phyloP scores from a whole-genome alignment of 2,329 filamentous ascomycete species.

The Calonectria honghensis region DNA sequence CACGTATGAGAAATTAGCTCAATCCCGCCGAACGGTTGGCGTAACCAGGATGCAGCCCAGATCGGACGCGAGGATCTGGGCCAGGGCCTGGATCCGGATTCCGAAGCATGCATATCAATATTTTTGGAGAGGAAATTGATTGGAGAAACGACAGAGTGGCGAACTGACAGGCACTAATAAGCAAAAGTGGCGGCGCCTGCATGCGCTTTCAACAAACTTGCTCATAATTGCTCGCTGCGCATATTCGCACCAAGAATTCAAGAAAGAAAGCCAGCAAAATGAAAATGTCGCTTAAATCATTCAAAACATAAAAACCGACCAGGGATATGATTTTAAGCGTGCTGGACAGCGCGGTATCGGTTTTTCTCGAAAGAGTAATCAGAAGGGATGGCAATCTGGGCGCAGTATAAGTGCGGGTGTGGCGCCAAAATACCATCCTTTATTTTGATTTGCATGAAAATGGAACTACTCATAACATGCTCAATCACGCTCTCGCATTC shows the following conservation, averaged over 20 bases:
- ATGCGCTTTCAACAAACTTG: constrained; percentile 31
- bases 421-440: constrained; percentile 31
- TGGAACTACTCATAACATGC: constrained; percentile 48
- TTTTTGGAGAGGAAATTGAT: neutral
- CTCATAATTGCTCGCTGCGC: constrained; percentile 32
- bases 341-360: neutral
- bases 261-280: neutral
- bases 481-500: constrained; percentile 55
- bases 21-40: constrained; percentile 19
- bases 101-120: neutral
- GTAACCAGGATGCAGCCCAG: constrained; percentile 12
- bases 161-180: neutral
- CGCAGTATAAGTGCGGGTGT: neutral
- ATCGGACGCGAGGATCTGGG: constrained; percentile 28
- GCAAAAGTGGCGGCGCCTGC: constrained; percentile 1
- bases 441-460: constrained; percentile 32
- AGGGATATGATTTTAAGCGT: too few relatives aligned
- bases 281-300: neutral
- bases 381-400: neutral
- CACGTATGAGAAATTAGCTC: constrained; percentile 15
- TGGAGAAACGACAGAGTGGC: constrained; percentile 5
- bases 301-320: neutral
- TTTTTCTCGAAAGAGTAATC: neutral
- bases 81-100: constrained; percentile 6
- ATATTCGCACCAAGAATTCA: neutral